Base-by-base conservation (phyloP, 768 basidiomycete genomes). In the Phaffia australis region DNA sequence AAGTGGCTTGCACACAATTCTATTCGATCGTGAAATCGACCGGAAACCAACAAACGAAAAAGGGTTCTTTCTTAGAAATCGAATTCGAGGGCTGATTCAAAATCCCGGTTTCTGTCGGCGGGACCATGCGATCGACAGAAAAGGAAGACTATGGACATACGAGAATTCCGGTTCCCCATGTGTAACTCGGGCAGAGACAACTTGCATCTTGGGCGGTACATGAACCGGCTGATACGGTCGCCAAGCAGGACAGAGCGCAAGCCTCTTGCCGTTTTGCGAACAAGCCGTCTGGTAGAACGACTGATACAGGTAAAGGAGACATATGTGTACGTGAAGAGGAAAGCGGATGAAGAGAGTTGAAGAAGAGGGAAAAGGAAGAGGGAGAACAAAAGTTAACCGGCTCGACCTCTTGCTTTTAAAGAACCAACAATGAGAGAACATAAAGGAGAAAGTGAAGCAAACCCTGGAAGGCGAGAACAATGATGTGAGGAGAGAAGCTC, bases 1-100 rank as follows among this genome's bases (percentile, higher is more conserved):
- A 60, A 18, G 59, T 48, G 59, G 46, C 1, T 18, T 60, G 59
- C 16, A 60, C 11, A 23, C 59, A 60, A 29, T 25, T 27, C 59
- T 60, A 15, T 18, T 52, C 51, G 51, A 6, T 16, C 1, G 6
- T 11, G 19, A 46, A 15, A 4, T 52, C 51, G 51, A 6, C 7
- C 1, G 6, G 25, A 35, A 46, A 49, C 46, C 35, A 49, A 29
- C 21, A 9, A 5, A 19, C 0, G 2, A 16, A n/a, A 30, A 58
- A 32, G 15, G 16, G 19, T n/a, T 5, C 30, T n/a, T 2, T 35
- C 29, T 60, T 35, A 14, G 29, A 27, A 49, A 46, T 3, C 11
- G 4, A 5, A 42, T 11, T 42, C 35, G 35, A 42, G 35, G 35
- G 4, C 35, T 42, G 35, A 42, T 42, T 42, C 11, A 4, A 42